A percentile compares a stretch with the other conserved stretches of the same genome.
Conservation (phyloP, 108 stramenopile genomes). For the Skeletonema potamos region DNA sequence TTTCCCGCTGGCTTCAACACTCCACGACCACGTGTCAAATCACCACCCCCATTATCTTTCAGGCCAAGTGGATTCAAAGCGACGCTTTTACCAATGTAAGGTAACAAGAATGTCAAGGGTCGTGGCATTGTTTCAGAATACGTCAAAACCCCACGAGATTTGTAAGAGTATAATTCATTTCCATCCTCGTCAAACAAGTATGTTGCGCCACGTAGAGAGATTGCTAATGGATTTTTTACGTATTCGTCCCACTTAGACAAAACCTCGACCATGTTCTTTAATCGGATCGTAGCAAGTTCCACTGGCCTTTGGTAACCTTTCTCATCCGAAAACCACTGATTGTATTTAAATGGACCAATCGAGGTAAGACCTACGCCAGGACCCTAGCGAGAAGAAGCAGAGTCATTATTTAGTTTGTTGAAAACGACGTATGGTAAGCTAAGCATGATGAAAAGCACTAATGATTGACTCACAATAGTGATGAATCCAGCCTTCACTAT, state of each 20-base stretch:
- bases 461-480: constrained; percentile 13
- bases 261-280: constrained; percentile 70
- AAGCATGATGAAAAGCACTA: not conserved
- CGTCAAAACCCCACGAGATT: constrained; percentile 56
- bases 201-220: constrained; percentile 61
- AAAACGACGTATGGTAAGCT: not conserved
- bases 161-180: constrained; percentile 50
- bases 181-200: constrained; percentile 57
- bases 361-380: constrained; percentile 6
- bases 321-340: constrained; percentile 42
- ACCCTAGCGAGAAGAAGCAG: not conserved
- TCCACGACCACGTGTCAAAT: constrained; percentile 20
- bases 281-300: constrained; percentile 72
- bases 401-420: not conserved
- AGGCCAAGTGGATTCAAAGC: constrained; percentile 67
- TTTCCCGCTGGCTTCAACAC: constrained; percentile 39
- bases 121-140: constrained; percentile 66
- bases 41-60: constrained; percentile 37
- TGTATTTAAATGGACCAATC: constrained; percentile 31
- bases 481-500: constrained; percentile 49
- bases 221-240: constrained; percentile 43
- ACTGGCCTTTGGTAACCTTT: constrained; percentile 70
- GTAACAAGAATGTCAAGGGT: constrained; percentile 59
- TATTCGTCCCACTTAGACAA: constrained; percentile 62
- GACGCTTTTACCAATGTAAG: constrained; percentile 53